These are phyloP conservation scores for Acanthamoeba sp. DNA, from an alignment of 208 protist species.

Conservation along the genomic window DNA sequence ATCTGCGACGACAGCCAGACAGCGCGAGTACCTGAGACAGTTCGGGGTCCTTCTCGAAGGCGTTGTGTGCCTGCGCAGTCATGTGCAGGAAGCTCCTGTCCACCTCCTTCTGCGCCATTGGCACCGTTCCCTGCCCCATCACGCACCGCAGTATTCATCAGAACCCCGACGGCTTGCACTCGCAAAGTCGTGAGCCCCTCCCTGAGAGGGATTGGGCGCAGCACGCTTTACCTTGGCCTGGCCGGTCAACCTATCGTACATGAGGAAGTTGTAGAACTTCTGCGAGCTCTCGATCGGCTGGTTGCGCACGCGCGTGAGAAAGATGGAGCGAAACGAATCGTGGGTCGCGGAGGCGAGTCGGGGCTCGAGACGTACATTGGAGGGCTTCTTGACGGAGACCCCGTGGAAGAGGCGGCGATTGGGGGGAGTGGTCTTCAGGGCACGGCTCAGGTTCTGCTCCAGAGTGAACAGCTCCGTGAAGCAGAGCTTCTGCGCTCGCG, in stretches of 20 bases:
- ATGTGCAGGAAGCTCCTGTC: conserved; percentile 6
- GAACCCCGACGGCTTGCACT: no score
- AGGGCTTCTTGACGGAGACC: neutral
- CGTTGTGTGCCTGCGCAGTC: neutral
- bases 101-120: conserved; percentile 33
- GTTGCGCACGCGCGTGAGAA: no score
- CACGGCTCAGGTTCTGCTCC: neutral
- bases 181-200: no score
- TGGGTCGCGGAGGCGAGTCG: no score
- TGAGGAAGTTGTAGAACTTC: conserved; percentile 10
- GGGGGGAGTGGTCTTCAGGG: neutral
- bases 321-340: no score
- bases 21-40: neutral
- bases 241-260: neutral
- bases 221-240: conserved; percentile 7
- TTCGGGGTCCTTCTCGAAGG: conserved; percentile 9
- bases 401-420: neutral
- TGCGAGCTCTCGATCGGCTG: neutral
- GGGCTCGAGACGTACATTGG: neutral
- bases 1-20: neutral
- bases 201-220: no score
- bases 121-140: neutral
- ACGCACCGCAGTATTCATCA: neutral
- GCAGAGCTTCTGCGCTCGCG: neutral
- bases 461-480: neutral